Evolutionary conservation across 441 rosid genomes (phyloP), one percentile per base, ranked within the genome.

Genomic region (Pelargonium citronellum): DNA sequence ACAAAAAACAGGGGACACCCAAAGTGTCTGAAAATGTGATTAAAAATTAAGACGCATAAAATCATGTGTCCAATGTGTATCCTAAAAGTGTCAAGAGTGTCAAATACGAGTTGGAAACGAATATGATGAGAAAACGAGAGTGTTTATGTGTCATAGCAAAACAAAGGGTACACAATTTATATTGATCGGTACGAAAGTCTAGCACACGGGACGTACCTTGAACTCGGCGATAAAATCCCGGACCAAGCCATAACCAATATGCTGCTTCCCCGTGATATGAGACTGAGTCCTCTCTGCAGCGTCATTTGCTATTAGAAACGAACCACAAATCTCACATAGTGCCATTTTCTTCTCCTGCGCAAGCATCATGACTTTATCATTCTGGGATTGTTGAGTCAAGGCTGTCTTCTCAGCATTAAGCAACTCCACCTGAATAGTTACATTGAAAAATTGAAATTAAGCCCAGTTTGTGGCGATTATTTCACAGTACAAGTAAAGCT

Each of bases 311-410:
- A 92, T 87, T 7, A 95, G 86, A 81, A 95, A 95, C 53, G 99
- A 95, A 55, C 98, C 99, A 80, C 99, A 95, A 66, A 85, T 85
- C 88, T 95, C 98, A 71, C 99, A 95, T 70, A 92, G 78, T 30
- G 91, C 93, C 99, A 95, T 90, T 84, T 95, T 95, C 82, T 92
- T 89, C 86, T 95, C 98, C 77, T 87, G 97, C 13, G 87, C 88
- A 82, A 92, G 79, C 80, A 89, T 80, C 73, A 85, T 70, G 15
- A 86, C 77, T 80, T 95, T 90, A 70, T 89, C 98, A 41, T 69
- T 89, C 72, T 86, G 95, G 64, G 88, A 79, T 41, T 80, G 86
- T 44, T 87, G 97, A 46, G 89, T 77, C 86, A 91, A 73, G 34
- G 80, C 73, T 9, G 85, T 76, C 83, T 95, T 95, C 84, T 92